Percentiles rank a stretch among this genome's conserved stretches.
phyloP scores from a whole-genome alignment of 257 asterid species.

The Solanum neorickii region DNA sequence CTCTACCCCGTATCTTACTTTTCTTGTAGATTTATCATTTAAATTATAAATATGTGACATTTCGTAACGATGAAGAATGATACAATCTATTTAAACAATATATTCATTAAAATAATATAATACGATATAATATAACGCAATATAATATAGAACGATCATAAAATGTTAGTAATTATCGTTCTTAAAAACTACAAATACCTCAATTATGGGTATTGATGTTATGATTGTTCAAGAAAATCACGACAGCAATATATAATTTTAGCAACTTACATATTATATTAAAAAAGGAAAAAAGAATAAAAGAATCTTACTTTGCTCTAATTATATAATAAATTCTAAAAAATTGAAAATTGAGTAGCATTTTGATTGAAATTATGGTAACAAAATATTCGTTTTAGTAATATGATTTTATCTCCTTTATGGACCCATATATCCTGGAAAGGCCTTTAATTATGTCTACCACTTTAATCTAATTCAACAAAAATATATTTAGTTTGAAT shows the following conservation, averaged over 20 bases:
- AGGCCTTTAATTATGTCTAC: not conserved
- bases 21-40: not conserved
- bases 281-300: no score
- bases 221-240: not conserved
- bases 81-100: not conserved
- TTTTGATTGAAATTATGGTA: not conserved
- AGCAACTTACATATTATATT: not conserved
- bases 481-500: not conserved
- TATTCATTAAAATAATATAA: not conserved
- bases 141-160: no score
- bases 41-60: no score
- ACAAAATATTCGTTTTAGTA: not conserved
- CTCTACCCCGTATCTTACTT: not conserved
- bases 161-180: not conserved
- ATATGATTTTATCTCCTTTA: not conserved
- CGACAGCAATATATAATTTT: not conserved
- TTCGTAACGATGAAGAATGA: no score
- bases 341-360: not conserved
- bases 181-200: not conserved
- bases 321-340: no score
- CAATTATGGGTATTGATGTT: not conserved
- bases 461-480: not conserved
- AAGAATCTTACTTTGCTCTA: not conserved
- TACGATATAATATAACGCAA: no score
- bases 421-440: not conserved